Base-by-base conservation (phyloP, 805 yeast species). In the Tetrapisispora nanseiensis region DNA sequence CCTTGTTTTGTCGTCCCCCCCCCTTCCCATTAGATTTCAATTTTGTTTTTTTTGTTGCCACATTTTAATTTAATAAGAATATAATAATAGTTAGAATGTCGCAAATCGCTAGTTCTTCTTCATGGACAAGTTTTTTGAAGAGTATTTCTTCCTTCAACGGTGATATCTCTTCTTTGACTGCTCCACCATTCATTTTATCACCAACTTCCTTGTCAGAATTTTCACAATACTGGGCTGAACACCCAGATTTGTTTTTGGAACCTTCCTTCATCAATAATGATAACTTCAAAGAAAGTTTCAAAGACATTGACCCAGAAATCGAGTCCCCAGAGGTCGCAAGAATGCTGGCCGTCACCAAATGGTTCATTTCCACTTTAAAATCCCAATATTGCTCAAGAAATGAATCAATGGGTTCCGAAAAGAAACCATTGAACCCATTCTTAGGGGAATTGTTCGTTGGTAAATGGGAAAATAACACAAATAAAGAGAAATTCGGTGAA, bases 211-310 rank as follows among this genome's bases (percentile, higher is more conserved):
- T 86, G 54, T 78, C 78, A 27, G 98, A 90, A 67, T 90, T 85
- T 65, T 85, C 96, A 12, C 90, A 86, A 63, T 92, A 86, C 67
- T 90, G 97, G 97, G 85, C 89, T 36, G 96, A 89, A 61, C 92
- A 86, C 57, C 87, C 90, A 15, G 90, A 85, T 49, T 71, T 87
- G 48, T 75, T 92, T 44, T 66, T 86, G 43, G 92, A 77, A 32
- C 90, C 97, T 26, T 72, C 71, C 49, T 70, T 70, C 48, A 67
- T 57, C 34, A 46, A 46, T 22, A 46, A 44, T 21, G 43, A 44
- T 2, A 53, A 51, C 19, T 48, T 36, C 27, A 49, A 50, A 37
- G 51, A 54, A n/a, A 43, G 43, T 7, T 39, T 26, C 6, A 46
- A 42, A 12, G 42, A 43, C 13, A 35, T 75, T 40, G 67, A 70